Evolutionary conservation across 2,329 filamentous ascomycete genomes (phyloP), one percentile per base, ranked within the genome.

Genomic region (Arachnopeziza araneosa): DNA sequence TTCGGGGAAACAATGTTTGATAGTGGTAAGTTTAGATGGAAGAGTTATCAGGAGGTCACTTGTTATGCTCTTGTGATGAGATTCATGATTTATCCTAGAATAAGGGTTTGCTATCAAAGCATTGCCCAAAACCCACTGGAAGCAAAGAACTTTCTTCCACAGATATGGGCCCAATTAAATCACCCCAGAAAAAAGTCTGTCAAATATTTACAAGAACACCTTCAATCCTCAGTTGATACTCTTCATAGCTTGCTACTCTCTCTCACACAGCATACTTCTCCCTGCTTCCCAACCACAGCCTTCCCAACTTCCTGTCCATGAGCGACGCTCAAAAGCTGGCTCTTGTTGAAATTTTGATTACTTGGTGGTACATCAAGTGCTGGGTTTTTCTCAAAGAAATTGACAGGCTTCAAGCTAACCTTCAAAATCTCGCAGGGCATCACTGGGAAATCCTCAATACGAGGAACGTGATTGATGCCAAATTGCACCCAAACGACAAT

Each of bases 371-470:
- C 76, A 70, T 82, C 80, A 10, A 81, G 64, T 0, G 78, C 78
- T 0, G 80, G 80, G 63, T 83, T 83, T 60, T 73, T 75, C 3
- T 76, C 74, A 63, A 82, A 83, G 65, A 83, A 83, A 61, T 82
- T 81, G 3, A 76, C 77, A 0, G 80, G 80, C 64, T 80, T 77
- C 48, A 83, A 67, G 52, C 73, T 71, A 1, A 83, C 78, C 65
- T 75, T 76, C 19, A 81, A 69, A 17, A 75, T 79, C 72, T 88
- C 85, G 66, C 79, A 80, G 0, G 85, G 85, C 86, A 89, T 88
- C 50, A 88, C 82, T 0, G 85, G 85, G 73, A 87, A 88, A 68
- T 88, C 85, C 68, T 88, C 85, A 24, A 83, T 77, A 6, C 85
- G 76, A 0, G 84, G 84, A 24, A 86, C 83, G 64, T 89, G 86